A percentile compares a stretch with the other conserved stretches of the same genome.
phyloP scores from a whole-genome alignment of 106 monocot species.

The Chionographis japonica region DNA sequence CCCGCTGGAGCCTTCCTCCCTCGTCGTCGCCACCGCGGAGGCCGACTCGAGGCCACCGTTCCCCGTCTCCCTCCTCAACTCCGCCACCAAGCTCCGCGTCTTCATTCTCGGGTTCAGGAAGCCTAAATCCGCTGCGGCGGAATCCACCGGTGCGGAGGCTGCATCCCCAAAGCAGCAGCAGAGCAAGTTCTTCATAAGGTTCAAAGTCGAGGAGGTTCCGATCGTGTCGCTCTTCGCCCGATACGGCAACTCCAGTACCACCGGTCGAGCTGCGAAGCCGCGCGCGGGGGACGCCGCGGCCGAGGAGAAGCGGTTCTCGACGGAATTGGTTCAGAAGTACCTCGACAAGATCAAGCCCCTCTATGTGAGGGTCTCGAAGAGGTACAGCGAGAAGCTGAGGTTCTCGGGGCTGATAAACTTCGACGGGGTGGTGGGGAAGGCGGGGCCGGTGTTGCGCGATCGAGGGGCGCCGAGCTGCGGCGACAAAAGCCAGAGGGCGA shows the following conservation, averaged over 20 bases:
- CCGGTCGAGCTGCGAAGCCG: slow-evolving; percentile 3
- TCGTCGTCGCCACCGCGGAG: slow-evolving; percentile 5
- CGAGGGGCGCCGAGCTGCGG: slow-evolving; percentile 1
- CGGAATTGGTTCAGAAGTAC: slow-evolving; percentile 65
- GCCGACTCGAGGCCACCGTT: slow-evolving; percentile 14
- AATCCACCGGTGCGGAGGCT: background rate
- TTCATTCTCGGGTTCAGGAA: slow-evolving; percentile 45
- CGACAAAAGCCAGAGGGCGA: slow-evolving; percentile 14
- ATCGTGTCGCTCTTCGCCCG: slow-evolving; percentile 54
- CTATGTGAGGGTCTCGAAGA: slow-evolving; percentile 49
- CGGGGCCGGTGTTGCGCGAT: background rate
- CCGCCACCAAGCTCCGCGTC: slow-evolving; percentile 71
- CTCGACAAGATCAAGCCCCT: slow-evolving; percentile 75
- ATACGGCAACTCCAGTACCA: slow-evolving; percentile 33
- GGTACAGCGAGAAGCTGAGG: slow-evolving; percentile 31
- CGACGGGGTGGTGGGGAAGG: background rate
- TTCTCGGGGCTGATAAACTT: slow-evolving; percentile 14
- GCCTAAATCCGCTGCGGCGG: slow-evolving; percentile 17
- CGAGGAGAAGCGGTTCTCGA: slow-evolving; percentile 40
- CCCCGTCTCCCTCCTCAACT: slow-evolving; percentile 48
- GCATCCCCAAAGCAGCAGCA: slow-evolving; percentile 12
- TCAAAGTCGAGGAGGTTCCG: slow-evolving; percentile 21
- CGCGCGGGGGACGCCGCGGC: slow-evolving; percentile 5
- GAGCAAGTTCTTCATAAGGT: slow-evolving; percentile 19
- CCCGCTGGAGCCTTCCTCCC: slow-evolving; percentile 15